Conservation (phyloP, 176 grass and related monocot species). For the Guadua angustifolia region DNA sequence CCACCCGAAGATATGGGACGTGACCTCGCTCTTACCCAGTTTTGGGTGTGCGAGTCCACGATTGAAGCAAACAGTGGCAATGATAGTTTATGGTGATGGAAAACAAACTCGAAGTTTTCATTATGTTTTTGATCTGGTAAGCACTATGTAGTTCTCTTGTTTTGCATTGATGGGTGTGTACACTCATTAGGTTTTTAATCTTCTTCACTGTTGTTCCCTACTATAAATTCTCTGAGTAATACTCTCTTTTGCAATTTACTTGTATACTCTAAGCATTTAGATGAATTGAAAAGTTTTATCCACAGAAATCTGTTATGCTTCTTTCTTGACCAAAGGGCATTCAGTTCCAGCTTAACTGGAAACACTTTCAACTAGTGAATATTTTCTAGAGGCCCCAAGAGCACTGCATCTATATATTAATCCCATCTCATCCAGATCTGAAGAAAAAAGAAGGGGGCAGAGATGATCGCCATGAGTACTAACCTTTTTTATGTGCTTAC, state of each 20-base stretch:
- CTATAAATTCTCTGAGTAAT: slow-evolving; percentile 9
- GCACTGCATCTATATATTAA: no score
- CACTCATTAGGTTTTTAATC: slow-evolving; percentile 6
- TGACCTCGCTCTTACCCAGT: no score
- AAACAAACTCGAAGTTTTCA: slow-evolving; percentile 96
- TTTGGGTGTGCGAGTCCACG: no score
- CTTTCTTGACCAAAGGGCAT: neutral
- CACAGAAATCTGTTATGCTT: slow-evolving; percentile 20
- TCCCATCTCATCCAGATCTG: no score
- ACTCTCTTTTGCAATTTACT: slow-evolving; percentile 17
- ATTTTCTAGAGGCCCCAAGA: slow-evolving; percentile 14
- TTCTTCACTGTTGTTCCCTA: neutral
- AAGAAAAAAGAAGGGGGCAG: no score
- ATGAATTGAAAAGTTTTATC: slow-evolving; percentile 11
- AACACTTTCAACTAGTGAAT: neutral
- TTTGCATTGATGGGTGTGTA: slow-evolving; percentile 8
- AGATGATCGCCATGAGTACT: no score
- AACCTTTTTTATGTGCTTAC: no score
- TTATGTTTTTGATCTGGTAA: slow-evolving; percentile 95
- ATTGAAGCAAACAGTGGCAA: no score
- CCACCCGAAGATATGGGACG: no score
- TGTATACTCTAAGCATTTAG: slow-evolving; percentile 1
- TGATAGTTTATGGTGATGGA: slow-evolving; percentile 90
- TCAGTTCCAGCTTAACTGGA: neutral
- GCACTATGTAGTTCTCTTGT: slow-evolving; percentile 6